Base-by-base conservation (phyloP, 2,329 filamentous ascomycete species). In the Aspergillus versicolor region DNA sequence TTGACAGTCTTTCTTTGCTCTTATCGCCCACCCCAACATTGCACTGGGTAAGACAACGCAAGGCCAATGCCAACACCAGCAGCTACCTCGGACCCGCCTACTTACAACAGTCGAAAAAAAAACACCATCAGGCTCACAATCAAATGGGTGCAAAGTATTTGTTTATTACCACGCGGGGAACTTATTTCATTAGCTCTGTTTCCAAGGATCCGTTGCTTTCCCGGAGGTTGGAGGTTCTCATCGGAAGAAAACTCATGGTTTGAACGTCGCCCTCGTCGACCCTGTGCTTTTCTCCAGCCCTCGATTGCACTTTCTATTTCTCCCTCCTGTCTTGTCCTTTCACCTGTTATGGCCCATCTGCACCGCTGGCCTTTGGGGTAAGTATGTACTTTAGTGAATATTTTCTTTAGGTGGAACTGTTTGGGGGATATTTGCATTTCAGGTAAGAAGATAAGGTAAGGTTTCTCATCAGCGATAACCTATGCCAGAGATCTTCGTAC, bases 401-500 rank as follows among this genome's bases (percentile, higher is more conserved):
- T 55, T 58, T 45, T 21, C 21, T 61, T 63, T 59, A 60, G 56
- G 58, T 54, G 61, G 56, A 60, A 60, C 59, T 38, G 58, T 57
- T 57, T 51, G 54, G 54, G 59, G 58, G 64, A 57, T 56, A 54
- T 53, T 54, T 61, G 57, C 55, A 32, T 58, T 56, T 66, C 63
- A 75, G 75, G 73, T 76, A 75, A 76, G 74, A 74, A 74, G 74
- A 73, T 71, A 72, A 74, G 75, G 74, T 77, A 76, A 75, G 74
- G 70, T 64, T 65, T 68, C 46, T 49, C 37, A 37, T 45, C 53
- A 59, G 46, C 61, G 63, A 67, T 66, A 56, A 37, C 68, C 63
- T 54, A 66, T 59, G 56, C 59, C 62, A 62, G 57, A 57, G 44
- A 62, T 65, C 57, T 61, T 63, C 61, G 58, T 60, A 59, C 53